Evolutionary conservation across 1,284 basidiomycete genomes (phyloP), one percentile per base, ranked within the genome.

Genomic region (Xerocomus nothofagi): DNA sequence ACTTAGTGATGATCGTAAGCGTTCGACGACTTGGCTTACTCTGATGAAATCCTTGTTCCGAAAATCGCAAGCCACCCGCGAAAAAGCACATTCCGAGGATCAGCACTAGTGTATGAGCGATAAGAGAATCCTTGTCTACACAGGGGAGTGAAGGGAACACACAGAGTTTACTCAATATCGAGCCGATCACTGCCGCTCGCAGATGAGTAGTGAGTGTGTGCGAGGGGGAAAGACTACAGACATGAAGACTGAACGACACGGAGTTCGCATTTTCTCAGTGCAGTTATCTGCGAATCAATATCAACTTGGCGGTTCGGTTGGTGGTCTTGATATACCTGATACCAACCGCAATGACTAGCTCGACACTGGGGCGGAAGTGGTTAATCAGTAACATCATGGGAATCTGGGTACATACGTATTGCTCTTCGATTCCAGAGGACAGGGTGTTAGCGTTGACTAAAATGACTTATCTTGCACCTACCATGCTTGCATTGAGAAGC

Each of bases 401-500:
- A 31, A 27, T n/a, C 12, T 27, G 21, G 31, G 34, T 20, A 73
- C 83, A 62, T 63, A 88, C 86, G 79, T 76, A 57, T 88, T 89
- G 46, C 80, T 82, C 85, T 88, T 42, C n/a, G 12, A 39, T 53
- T 46, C 8, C 36, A 15, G 51, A 7, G 39, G 38, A 46, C 29
- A 44, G 12, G 11, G 6, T 6, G 21, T 64, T 20, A 68, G 49
- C 30, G 8, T 15, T 14, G 17, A 24, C 12, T 1, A 10, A 40
- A 43, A 33, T 8, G n/a, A 23, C 0, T 6, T 21, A 40, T 41
- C 32, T 38, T 26, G 17, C 10, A 70, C 76, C 46, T 61, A 87
- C 87, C 78, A 94, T 75, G 54, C 87, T 93, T 12, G 88, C 90
- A 59, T 93, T 93, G 36, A 93, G 70, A 29, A 93, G 72, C 14